Evolutionary conservation across 2,329 filamentous ascomycete species (phyloP), one percentile per base, ranked within the genome.

Genomic region (Pseudogymnoascus sp.): DNA sequence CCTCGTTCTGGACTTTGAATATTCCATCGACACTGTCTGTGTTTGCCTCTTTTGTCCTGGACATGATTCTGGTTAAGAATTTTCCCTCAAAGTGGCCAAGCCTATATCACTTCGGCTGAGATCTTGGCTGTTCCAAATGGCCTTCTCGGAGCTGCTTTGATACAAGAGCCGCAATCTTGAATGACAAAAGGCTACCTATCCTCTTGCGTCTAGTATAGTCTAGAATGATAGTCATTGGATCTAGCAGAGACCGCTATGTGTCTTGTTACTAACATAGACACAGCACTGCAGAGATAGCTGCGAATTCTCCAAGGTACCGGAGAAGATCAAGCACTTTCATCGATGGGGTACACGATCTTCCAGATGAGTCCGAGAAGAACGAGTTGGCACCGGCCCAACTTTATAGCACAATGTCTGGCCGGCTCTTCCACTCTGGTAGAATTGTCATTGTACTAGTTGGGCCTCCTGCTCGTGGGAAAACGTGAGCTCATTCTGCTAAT

Each of bases 361-460:
- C 90, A 7, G 89, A 93, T 73, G 91, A 91, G 71, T 77, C 80
- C 66, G 34, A 38, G 34, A 80, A 69, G 56, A 82, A 83, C 16
- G 85, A 93, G 69, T 85, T 96, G 84, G 95, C 95, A 4, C 95
- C 95, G 31, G 95, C 95, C 69, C 95, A 99, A 78, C 83, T 99
- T 53, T 99, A 99, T 79, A 97, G 92, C 75, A 99, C 95, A 62
- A 96, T 97, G 83, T 97, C 93, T 59, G 95, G 95, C 59, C 87
- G 95, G 43, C 86, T 99, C 31, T 99, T 99, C 75, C 95, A 99
- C 76, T 97, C 95, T 21, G 95, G 95, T 59, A 87, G 93, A 64
- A 99, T 99, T 74, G 93, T 93, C 59, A 97, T 99, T 70, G 93
- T 95, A 68, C 97, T 96, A 74, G 95, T 97, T 68, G 95, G 95